These are phyloP conservation scores for Solanum stenotomum DNA, from an alignment of 257 asterid species.

Conservation along the genomic window DNA sequence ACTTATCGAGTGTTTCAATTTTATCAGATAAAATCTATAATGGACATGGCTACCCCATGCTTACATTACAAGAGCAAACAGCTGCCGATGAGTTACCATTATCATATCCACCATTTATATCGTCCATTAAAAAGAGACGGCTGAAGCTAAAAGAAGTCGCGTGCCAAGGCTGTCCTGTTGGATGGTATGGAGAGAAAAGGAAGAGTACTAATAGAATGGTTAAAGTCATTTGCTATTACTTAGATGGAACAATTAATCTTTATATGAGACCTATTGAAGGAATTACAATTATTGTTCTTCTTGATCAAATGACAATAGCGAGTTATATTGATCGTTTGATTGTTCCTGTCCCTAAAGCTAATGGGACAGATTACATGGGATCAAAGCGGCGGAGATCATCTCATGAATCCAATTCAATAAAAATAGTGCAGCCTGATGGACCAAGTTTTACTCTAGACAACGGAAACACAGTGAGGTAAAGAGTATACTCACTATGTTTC, in stretches of 20 bases:
- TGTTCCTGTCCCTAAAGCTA: conserved; percentile 55
- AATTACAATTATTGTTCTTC: conserved; percentile 41
- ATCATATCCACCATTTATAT: conserved; percentile 30
- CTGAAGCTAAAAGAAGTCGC: conserved; percentile 38
- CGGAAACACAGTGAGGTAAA: conserved; percentile 33
- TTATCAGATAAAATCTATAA: conserved; percentile 18
- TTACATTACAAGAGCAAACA: conserved; percentile 25
- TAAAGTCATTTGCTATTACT: conserved; percentile 39
- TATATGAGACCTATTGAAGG: conserved; percentile 84
- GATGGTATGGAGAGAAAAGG: conserved; percentile 59
- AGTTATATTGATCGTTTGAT: conserved; percentile 31
- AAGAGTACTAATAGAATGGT: conserved; percentile 25
- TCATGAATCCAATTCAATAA: neutral
- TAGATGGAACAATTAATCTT: conserved; percentile 51
- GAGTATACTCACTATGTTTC: neutral
- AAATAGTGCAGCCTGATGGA: conserved; percentile 12
- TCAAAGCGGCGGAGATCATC: neutral
- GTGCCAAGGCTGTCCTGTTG: conserved; percentile 33
- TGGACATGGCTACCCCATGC: conserved; percentile 54
- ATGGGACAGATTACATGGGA: conserved; percentile 44
- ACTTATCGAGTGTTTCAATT: conserved; percentile 16
- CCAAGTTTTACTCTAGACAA: conserved; percentile 28
- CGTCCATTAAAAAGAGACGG: conserved; percentile 44
- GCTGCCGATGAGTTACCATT: conserved; percentile 30
- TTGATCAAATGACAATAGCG: conserved; percentile 45